Evolutionary conservation across 2,329 filamentous ascomycete species (phyloP).

Genomic region (Rhexocercosporidium sp.): DNA sequence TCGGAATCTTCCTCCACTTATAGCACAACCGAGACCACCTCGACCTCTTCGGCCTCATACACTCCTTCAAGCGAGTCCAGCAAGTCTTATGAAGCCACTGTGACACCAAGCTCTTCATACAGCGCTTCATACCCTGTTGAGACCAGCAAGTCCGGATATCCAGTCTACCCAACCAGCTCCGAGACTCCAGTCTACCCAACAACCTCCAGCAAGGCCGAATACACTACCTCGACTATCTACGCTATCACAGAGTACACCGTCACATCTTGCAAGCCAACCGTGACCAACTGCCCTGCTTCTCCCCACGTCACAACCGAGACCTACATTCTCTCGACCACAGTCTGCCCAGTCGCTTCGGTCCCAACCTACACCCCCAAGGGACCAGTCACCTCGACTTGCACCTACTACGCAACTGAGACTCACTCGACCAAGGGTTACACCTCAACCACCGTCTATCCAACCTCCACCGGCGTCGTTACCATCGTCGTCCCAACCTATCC

Average conservation of each 20-base stretch:
- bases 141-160: background rate
- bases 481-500: slow-evolving; percentile 5
- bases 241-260: slow-evolving; percentile 48
- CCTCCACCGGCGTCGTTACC: slow-evolving; percentile 25
- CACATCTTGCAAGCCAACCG: slow-evolving; percentile 35
- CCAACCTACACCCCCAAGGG: background rate
- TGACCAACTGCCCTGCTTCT: slow-evolving; percentile 36
- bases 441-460: slow-evolving; percentile 12
- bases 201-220: slow-evolving; percentile 13
- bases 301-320: slow-evolving; percentile 18
- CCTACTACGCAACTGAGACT: slow-evolving; percentile 17
- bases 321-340: slow-evolving; percentile 14
- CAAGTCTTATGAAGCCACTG: background rate
- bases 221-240: slow-evolving; percentile 53
- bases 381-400: slow-evolving; percentile 9
- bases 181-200: slow-evolving; percentile 1
- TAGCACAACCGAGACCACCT: slow-evolving; percentile 2
- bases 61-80: slow-evolving; percentile 16
- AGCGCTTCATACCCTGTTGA: background rate
- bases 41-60: slow-evolving; percentile 1
- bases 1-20: slow-evolving; percentile 8
- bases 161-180: background rate
- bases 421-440: slow-evolving; percentile 27
- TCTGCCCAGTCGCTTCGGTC: slow-evolving; percentile 17
- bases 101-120: slow-evolving; percentile 5